Evolutionary conservation across 108 stramenopile genomes (phyloP).

Genomic region (Discostella stelligeroides): DNA sequence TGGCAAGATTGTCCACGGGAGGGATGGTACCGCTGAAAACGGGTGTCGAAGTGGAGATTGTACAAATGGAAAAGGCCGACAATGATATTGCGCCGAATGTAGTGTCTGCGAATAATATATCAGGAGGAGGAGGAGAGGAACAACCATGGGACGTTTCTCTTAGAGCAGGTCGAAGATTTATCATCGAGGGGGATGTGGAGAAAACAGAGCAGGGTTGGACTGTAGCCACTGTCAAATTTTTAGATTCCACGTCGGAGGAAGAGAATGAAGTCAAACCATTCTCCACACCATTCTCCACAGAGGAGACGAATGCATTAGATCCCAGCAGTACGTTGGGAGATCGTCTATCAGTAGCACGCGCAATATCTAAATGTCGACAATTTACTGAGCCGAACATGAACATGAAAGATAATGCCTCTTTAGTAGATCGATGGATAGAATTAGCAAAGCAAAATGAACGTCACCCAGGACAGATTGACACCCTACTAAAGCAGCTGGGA

Average conservation of each 20-base stretch:
- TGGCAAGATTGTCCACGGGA: slow-evolving; percentile 48
- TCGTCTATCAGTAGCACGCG: slow-evolving; percentile 55
- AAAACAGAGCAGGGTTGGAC: slow-evolving; percentile 65
- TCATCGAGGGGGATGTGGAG: slow-evolving; percentile 55
- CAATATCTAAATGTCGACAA: slow-evolving; percentile 54
- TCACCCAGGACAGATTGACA: slow-evolving; percentile 59
- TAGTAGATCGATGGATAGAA: slow-evolving; percentile 74
- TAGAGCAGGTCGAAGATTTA: slow-evolving; percentile 57
- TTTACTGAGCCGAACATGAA: slow-evolving; percentile 63
- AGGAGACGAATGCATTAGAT: neutral
- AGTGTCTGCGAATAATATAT: too few relatives aligned
- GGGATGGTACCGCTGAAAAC: slow-evolving; percentile 50
- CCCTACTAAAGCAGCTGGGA: slow-evolving; percentile 56
- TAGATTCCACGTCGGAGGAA: slow-evolving; percentile 56
- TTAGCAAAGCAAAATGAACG: slow-evolving; percentile 66
- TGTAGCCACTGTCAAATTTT: slow-evolving; percentile 55
- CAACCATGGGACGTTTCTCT: slow-evolving; percentile 50
- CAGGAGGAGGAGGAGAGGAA: neutral
- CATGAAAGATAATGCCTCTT: slow-evolving; percentile 42
- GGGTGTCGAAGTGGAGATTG: slow-evolving; percentile 69
- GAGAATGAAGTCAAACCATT: slow-evolving; percentile 41
- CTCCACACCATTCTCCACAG: neutral
- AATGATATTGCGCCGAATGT: neutral
- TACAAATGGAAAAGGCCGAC: slow-evolving; percentile 38
- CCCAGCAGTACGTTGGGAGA: slow-evolving; percentile 18